Evolutionary conservation across 768 basidiomycete genomes (phyloP), one percentile per base, ranked within the genome.

Genomic region (Lentinula guzmanii): DNA sequence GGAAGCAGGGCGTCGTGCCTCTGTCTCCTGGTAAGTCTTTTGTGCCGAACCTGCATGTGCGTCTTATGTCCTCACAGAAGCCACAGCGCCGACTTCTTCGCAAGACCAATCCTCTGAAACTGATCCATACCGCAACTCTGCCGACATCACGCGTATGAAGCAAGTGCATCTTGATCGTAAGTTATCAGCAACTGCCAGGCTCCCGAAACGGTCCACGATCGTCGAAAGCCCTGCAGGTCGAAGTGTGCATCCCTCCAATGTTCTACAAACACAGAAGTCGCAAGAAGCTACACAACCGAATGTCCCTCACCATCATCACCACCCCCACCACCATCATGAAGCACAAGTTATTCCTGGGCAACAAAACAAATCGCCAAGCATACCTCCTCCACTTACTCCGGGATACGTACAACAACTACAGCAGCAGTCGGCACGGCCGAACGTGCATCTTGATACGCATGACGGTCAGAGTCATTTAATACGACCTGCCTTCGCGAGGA

Each of bases 81-180:
- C 58, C 71, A 71, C 70, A 45, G 65, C 62, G 64, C 65, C 74
- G 65, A 68, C 67, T 64, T 67, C 73, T 28, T 69, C 82, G 59
- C 73, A 64, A 35, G 31, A 71, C 46, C 18, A 45, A 43, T 46
- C 34, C 43, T 48, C 73, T 8, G 83, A 84, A 55, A 79, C 86
- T 61, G 90, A 93, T 70, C 86, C 89, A 5, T 95, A 95, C 74
- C 86, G 93, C 33, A 91, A 91, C 68, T 90, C 91, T 35, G 83
- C 79, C 66, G 95, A 97, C 65, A 93, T 95, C 71, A 93, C 96
- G 85, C 85, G 92, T 39, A 90, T 98, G 85, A 95, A 93, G 74
- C 91, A 92, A 9, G 91, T 93, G 45, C 91, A 95, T 72, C 82
- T 99, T 39, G 94, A 98, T 74, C 90, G 97, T 58, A 98, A 98